These are phyloP conservation scores for Kuraishia hungarica DNA, from an alignment of 805 yeast genomes.

Conservation along the genomic window DNA sequence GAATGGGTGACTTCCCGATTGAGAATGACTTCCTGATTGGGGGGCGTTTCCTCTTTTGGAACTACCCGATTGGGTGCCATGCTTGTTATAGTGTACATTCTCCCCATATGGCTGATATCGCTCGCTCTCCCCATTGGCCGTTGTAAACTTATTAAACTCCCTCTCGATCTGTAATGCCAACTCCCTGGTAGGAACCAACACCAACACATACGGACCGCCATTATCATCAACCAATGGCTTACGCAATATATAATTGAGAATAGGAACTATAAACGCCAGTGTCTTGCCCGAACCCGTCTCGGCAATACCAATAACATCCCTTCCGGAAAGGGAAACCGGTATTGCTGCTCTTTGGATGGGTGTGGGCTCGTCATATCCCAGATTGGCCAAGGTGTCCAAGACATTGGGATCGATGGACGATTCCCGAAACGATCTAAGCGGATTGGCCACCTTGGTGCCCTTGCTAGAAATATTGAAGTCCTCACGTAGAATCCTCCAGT, in stretches of 20 bases:
- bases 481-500: slow-evolving; percentile 83
- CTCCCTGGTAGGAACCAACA: slow-evolving; percentile 91
- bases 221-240: slow-evolving; percentile 38
- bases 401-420: slow-evolving; percentile 36
- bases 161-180: slow-evolving; percentile 77
- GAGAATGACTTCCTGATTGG: no score
- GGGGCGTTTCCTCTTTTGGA: slow-evolving; percentile 7
- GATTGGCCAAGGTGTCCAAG: slow-evolving; percentile 24
- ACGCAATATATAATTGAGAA: slow-evolving; percentile 44
- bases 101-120: no score
- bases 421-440: slow-evolving; percentile 73
- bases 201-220: slow-evolving; percentile 68
- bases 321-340: slow-evolving; percentile 50
- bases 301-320: slow-evolving; percentile 84
- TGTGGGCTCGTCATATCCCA: slow-evolving; percentile 61
- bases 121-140: no score
- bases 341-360: slow-evolving; percentile 88
- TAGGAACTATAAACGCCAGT: slow-evolving; percentile 70
- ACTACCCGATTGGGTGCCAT: no score
- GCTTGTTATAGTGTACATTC: no score
- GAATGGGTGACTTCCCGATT: slow-evolving; percentile 22
- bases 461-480: slow-evolving; percentile 61
- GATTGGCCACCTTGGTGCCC: slow-evolving; percentile 41
- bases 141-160: slow-evolving; percentile 47
- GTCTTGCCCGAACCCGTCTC: slow-evolving; percentile 98